Base-by-base conservation (phyloP, 345 rosid genomes). In the Murraya paniculata region DNA sequence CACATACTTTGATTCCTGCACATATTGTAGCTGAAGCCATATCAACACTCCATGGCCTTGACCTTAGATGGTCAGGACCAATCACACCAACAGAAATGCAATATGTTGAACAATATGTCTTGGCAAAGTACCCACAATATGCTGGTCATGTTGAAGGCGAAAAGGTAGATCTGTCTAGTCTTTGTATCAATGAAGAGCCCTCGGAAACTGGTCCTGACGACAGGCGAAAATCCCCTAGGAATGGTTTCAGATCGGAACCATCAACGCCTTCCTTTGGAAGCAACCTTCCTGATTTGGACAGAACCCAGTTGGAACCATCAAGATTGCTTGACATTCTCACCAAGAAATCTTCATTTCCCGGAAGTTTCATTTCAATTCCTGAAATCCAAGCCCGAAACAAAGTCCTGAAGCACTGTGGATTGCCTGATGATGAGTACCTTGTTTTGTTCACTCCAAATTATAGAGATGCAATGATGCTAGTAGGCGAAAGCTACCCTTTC, bases 1-100 rank as follows among this genome's bases (percentile, higher is more conserved):
- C 87, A 60, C 89, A 84, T 74, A 78, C 86, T 1, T 86, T 90
- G 28, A 89, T 91, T 77, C 93, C 91, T 27, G 90, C 91, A 59
- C 90, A 91, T 81, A 89, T 88, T n/a, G 84, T 89, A 25, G 95
- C 95, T 3, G 95, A 91, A 82, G 95, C 95, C 30, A 91, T 91
- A 75, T 87, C 93, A 1, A 89, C 92, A n/a, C 82, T 91, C 68
- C 88, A 82, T 8, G 95, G 90, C 27, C 93, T 89, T 27, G 93
- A 88, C 64, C 82, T 89, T 33, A 80, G 91, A 84, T 91, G 93
- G 93, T 91, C 95, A 2, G 93, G 93, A 22, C 93, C 95, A 5
- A 91, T 89, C 76, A 89, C 95, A 24, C 89, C 86, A n/a, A 81
- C 87, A 45, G 95, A 91, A 72, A 91, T 87, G 90, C 89, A 86